Evolutionary conservation across 805 yeast genomes (phyloP).

Genomic region (Yueomyces sp.): DNA sequence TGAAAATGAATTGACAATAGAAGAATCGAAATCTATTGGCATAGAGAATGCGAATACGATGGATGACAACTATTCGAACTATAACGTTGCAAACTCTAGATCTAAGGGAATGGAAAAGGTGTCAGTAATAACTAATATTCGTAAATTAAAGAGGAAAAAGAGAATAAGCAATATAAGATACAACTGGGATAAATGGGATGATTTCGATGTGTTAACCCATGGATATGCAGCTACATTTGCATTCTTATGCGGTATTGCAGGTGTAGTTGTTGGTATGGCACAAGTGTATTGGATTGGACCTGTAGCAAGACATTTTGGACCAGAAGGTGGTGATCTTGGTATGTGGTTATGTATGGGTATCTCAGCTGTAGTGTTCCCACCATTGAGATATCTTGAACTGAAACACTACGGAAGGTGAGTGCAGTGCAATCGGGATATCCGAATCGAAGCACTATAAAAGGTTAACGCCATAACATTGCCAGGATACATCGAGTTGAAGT

Average conservation of each 20-base stretch:
- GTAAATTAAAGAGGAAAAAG: slow-evolving; percentile 9
- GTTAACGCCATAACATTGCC: too few relatives aligned
- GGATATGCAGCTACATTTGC: slow-evolving; percentile 62
- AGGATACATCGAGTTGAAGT: too few relatives aligned
- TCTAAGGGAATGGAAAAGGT: background rate
- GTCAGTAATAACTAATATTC: slow-evolving; percentile 5
- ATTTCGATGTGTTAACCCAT: slow-evolving; percentile 41
- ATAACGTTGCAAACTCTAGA: background rate
- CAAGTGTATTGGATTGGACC: slow-evolving; percentile 79
- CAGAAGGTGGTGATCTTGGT: slow-evolving; percentile 66
- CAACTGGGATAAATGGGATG: slow-evolving; percentile 68
- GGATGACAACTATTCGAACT: background rate
- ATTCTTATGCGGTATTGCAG: slow-evolving; percentile 59
- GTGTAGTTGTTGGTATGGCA: slow-evolving; percentile 79
- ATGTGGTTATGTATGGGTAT: slow-evolving; percentile 69
- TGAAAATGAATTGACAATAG: background rate
- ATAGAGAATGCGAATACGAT: background rate
- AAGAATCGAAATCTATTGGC: background rate
- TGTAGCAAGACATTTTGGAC: slow-evolving; percentile 51
- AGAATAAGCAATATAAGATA: slow-evolving; percentile 31
- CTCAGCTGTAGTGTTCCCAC: slow-evolving; percentile 50
- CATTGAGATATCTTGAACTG: slow-evolving; percentile 33
- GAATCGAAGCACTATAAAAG: too few relatives aligned
- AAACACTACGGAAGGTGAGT: background rate
- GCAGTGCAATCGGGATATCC: too few relatives aligned